Evolutionary conservation across 164 flowering plant species (phyloP).

Genomic region (Annona cherimola): DNA sequence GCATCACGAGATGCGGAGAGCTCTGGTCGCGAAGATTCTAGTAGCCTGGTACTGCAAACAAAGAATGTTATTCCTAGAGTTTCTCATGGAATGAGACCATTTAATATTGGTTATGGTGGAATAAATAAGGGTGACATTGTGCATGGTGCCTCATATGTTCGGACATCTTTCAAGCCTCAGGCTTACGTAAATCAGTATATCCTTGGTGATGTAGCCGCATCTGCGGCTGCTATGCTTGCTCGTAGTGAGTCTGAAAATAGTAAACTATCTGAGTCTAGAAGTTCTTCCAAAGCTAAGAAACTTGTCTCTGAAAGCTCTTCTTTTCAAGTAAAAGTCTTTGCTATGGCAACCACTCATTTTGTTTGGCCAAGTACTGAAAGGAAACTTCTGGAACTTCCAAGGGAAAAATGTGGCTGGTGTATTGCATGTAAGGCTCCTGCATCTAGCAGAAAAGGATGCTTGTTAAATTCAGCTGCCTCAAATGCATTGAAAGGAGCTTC

Average conservation of each 20-base stretch:
- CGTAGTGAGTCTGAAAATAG: conserved; percentile 66
- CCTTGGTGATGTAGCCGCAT: conserved; percentile 86
- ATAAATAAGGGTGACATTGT: conserved; percentile 14
- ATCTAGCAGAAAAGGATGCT: conserved; percentile 69
- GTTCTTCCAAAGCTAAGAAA: conserved; percentile 44
- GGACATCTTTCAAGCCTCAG: conserved; percentile 51
- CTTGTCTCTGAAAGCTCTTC: conserved; percentile 38
- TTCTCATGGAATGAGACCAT: conserved; percentile 17
- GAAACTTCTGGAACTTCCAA: conserved; percentile 71
- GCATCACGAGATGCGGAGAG: conserved; percentile 16
- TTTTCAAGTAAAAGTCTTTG: conserved; percentile 79
- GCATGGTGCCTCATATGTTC: conserved; percentile 33
- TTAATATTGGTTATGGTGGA: conserved; percentile 14
- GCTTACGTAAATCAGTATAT: conserved; percentile 62
- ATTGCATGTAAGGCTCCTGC: conserved; percentile 57
- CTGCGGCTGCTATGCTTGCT: conserved; percentile 82
- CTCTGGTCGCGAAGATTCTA: conserved; percentile 17
- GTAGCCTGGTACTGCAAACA: conserved; percentile 14
- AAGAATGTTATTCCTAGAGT: conserved; percentile 10
- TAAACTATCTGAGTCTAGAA: conserved; percentile 30
- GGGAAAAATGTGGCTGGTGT: conserved; percentile 99
- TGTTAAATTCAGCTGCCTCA: conserved; percentile 71
- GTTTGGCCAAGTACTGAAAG: conserved; percentile 88
- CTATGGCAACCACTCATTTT: conserved; percentile 57
- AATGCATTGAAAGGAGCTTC: conserved; percentile 56